Conservation (phyloP, 495 filamentous ascomycete genomes). For the Chaetomidium leptoderma region DNA sequence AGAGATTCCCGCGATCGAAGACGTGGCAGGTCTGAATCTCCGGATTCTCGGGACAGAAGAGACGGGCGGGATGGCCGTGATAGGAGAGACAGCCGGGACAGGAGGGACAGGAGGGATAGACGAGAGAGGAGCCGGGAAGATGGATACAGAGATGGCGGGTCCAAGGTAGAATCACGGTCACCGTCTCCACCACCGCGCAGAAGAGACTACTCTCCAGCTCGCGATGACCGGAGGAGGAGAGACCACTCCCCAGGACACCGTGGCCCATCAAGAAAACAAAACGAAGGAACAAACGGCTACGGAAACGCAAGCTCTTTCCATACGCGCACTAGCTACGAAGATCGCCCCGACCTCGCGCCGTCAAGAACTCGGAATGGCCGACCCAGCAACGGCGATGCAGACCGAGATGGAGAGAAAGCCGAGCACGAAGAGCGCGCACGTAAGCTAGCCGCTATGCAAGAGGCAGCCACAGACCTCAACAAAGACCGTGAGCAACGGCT, state of each 20-base stretch:
- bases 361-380: not conserved
- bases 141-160: slow-evolving; percentile 4
- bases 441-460: slow-evolving; percentile 84
- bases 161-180: slow-evolving; percentile 18
- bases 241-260: not conserved
- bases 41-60: slow-evolving; percentile 23
- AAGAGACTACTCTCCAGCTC: slow-evolving; percentile 19
- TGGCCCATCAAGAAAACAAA: not conserved
- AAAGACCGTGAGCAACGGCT: slow-evolving; percentile 67
- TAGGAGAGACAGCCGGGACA: slow-evolving; percentile 6
- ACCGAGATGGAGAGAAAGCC: slow-evolving; percentile 7
- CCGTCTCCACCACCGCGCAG: slow-evolving; percentile 29
- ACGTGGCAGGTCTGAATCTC: slow-evolving; percentile 26
- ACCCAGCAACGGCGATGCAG: slow-evolving; percentile 8
- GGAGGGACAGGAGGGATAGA: slow-evolving; percentile 10
- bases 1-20: slow-evolving; percentile 31
- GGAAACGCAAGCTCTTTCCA: slow-evolving; percentile 25
- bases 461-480: slow-evolving; percentile 75
- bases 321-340: slow-evolving; percentile 29
- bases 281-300: slow-evolving; percentile 16
- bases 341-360: slow-evolving; percentile 15
- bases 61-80: slow-evolving; percentile 12
- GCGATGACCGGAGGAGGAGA: slow-evolving; percentile 13
- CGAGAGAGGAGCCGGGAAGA: not conserved
- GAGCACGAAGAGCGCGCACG: slow-evolving; percentile 52